Evolutionary conservation across 1,284 basidiomycete species (phyloP), one percentile per base, ranked within the genome.

Genomic region (Dichomitus squalens): DNA sequence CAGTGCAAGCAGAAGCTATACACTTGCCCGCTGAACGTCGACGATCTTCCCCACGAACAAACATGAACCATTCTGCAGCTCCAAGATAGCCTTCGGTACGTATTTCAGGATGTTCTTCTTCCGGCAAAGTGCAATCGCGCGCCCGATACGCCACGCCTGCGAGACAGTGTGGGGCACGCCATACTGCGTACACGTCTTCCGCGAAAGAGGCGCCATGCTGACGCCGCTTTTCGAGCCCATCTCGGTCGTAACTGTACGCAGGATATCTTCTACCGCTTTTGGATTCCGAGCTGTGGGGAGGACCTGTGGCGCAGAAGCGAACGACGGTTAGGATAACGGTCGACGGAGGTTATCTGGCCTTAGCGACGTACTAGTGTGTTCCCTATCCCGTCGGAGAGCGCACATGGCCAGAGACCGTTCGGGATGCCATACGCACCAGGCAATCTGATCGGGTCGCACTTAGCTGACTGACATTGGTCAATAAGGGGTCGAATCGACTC

Each of bases 11-110:
- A 36, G 35, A 27, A 8, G 7, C 23, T 16, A 31, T 6, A 33
- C 11, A 55, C 69, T 25, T 41, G 70, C 70, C 53, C 84, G 69
- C 11, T 73, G 70, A 16, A 86, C 80, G 40, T 79, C 77, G 25
- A 78, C 60, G 40, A 84, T 80, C 70, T 85, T 85, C 20, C 83
- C 83, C 21, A 76, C 66, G 63, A 84, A 84, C 33, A 84, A 67
- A 18, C 81, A 76, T 44, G 74, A 76, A 0, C 81, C 83, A 21
- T 80, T 79, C 54, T 80, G 75, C 6, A 78, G 64, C 14, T 77
- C 75, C 14, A 84, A 75, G 40, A 86, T 75, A 18, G 79, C 76
- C 6, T 76, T 68, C 0, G 82, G 78, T 3, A 86, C 76, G 33
- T 73, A 69, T 57, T 78, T 75, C 47, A 82, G 72, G 41, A 78